phyloP scores from a whole-genome alignment of 306 rosid species.

The Prunus mira region DNA sequence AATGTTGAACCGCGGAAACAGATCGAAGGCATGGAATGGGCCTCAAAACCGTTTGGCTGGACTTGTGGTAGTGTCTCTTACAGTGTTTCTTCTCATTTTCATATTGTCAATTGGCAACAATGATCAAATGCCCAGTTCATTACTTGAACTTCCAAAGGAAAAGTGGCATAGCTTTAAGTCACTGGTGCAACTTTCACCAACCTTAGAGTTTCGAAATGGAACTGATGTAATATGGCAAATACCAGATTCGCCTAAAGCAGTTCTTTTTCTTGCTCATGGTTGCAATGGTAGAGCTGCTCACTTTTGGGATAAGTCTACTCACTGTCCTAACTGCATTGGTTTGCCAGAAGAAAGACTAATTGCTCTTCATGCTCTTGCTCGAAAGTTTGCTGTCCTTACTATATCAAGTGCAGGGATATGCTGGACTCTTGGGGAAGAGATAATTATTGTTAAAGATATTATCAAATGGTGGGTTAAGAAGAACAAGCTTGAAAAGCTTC shows the following conservation, averaged over 20 bases:
- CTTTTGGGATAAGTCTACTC: conserved; percentile 75
- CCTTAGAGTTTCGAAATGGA: conserved; percentile 54
- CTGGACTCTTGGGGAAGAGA: conserved; percentile 64
- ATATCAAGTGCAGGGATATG: conserved; percentile 72
- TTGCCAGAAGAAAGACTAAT: conserved; percentile 85
- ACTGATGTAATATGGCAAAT: conserved; percentile 82
- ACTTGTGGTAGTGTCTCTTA: conserved; percentile 31
- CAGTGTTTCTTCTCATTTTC: conserved; percentile 38
- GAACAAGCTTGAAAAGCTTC: conserved; percentile 61
- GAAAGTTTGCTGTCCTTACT: conserved; percentile 60
- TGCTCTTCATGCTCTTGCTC: conserved; percentile 67
- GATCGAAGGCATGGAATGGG: conserved; percentile 43
- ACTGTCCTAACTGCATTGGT: conserved; percentile 72
- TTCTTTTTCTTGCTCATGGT: conserved; percentile 92
- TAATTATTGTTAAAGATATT: conserved; percentile 50
- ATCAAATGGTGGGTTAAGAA: conserved; percentile 65
- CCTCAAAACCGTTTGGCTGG: conserved; percentile 30
- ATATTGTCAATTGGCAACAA: conserved; percentile 23
- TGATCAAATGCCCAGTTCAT: conserved; percentile 25
- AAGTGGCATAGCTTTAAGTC: conserved; percentile 63
- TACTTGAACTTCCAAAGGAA: conserved; percentile 32
- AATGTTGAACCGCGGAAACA: conserved; percentile 67
- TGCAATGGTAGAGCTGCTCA: conserved; percentile 68
- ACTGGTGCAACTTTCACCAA: conserved; percentile 53
- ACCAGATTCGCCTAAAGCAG: conserved; percentile 76